Evolutionary conservation across 2,329 filamentous ascomycete genomes (phyloP), one percentile per base, ranked within the genome.

Genomic region (Aurifilum marmelostoma): DNA sequence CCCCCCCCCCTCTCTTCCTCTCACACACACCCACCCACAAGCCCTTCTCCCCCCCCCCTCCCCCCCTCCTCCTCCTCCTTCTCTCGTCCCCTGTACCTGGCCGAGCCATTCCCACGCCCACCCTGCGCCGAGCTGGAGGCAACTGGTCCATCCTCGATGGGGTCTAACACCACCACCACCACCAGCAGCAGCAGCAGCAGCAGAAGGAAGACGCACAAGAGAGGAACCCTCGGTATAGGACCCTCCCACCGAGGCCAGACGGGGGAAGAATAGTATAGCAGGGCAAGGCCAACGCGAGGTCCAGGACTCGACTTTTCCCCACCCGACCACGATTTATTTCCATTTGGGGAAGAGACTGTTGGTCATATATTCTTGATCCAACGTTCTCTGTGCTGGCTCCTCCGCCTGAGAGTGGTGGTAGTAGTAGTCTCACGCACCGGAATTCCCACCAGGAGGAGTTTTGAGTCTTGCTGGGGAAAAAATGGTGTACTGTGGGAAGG

Each of bases 401-500:
- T 29, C 27, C 24, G 32, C 27, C 18, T 27, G 14, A 29, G 52
- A 34, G 41, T 47, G 21, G 43, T n/a, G 8, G n/a, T n/a, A n/a
- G n/a, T n/a, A n/a, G n/a, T n/a, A 34, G 8, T 21, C 18, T 18
- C 11, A n/a, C n/a, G n/a, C 34, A 27, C 14, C 52, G 21, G n/a
- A 12, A 21, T 47, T 59, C 6, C 54, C 27, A 34, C 29, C 21
- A 37, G n/a, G n/a, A n/a, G n/a, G 34, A 37, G 7, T 21, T 47
- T 47, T 8, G 2, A 21, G 8, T 47, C 4, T 43, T 41, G 18
- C 21, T 47, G 41, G n/a, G n/a, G n/a, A n/a, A 68, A 73, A 71
- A 74, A 87, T 87, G 85, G 84, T 87, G 60, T 87, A 86, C 76
- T 87, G 85, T 73, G 85, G 85, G 59, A 87, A 87, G 75, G 85